Evolutionary conservation across 2,329 filamentous ascomycete genomes (phyloP), one percentile per base, ranked within the genome.

Genomic region (Arthrocladium fulminans): DNA sequence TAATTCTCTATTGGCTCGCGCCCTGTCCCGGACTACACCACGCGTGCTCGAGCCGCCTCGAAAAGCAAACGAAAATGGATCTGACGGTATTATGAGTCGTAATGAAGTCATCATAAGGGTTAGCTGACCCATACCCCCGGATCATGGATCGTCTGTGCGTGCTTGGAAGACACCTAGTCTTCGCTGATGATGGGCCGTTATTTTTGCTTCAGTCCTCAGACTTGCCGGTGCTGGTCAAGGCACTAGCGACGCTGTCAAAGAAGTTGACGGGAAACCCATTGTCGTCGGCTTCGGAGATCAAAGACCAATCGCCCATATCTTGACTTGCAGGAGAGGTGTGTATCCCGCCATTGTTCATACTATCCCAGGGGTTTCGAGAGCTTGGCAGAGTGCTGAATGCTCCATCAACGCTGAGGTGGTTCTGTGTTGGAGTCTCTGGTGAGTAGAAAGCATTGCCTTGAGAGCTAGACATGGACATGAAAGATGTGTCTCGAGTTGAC

Each of bases 1-100:
- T n/a, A n/a, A n/a, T n/a, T n/a, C n/a, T n/a, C n/a, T n/a, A n/a
- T n/a, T n/a, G n/a, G n/a, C n/a, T n/a, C n/a, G n/a, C 51, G 51
- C 53, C 51, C 51, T 48, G 52, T n/a, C 53, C 53, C 51, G 42
- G 53, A 55, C 51, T 54, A 52, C 53, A 54, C 53, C 53, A 54
- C 53, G 53, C 50, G 49, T 52, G 53, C 43, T 44, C 46, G 40
- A n/a, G 13, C 13, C 32, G 5, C 5, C 6, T n/a, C 6, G 32
- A 15, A 29, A 7, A 13, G 7, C 7, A 13, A 13, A 13, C 13
- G 7, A 7, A 29, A 7, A 29, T 7, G 7, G 27, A 7, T 29
- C 27, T 7, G 27, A 29, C 13, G 27, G 27, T 13, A 29, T 29
- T 7, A 13, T 29, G 7, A 29, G 7, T 29, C 27, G 13, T 13